Base-by-base conservation (phyloP, 2,329 filamentous ascomycete species). In the Shiraia bambusicola region DNA sequence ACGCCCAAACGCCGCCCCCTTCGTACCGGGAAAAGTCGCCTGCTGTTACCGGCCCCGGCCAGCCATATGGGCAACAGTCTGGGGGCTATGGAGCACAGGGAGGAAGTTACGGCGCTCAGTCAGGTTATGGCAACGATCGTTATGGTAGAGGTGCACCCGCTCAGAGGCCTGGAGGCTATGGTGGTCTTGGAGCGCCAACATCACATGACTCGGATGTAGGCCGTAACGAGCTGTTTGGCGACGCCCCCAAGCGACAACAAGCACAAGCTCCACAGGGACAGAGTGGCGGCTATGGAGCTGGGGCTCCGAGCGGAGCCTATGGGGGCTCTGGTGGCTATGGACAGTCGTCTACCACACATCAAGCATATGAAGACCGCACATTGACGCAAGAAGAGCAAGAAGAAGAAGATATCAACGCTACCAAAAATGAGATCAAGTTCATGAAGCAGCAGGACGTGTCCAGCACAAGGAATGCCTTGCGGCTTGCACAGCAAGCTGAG, bases 311-410 rank as follows among this genome's bases (percentile, higher is more conserved):
- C 22, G 56, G 51, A 10, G 54, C 41, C 19, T 61, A 56, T 29
- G 59, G 59, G 22, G 58, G 45, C 7, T 58, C 57, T 37, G 54
- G 52, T 2, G 53, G 48, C 19, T 56, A 58, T 29, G 61, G 57
- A 6, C 47, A 45, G 22, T 34, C 53, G 15, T 43, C 52, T 10
- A 60, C 60, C 22, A 61, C 61, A 12, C 78, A 78, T 45, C 75
- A 74, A 8, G 43, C 63, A 3, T 82, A 87, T 37, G 83, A 85
- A 42, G 79, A 87, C 45, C 81, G 88, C 34, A 82, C 95, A 66
- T 72, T 95, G 52, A 95, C 88, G 0, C 88, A 84, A 1, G 88
- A 95, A 79, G 72, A 64, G 50, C 84, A 93, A 52, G 83, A 86
- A 58, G 83, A 88, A 49, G 81, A 87, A 64, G 82, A 87, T 46